Percentiles rank a stretch among this genome's conserved stretches.
phyloP scores from a whole-genome alignment of 768 basidiomycete species.

The Pholiota conissans region DNA sequence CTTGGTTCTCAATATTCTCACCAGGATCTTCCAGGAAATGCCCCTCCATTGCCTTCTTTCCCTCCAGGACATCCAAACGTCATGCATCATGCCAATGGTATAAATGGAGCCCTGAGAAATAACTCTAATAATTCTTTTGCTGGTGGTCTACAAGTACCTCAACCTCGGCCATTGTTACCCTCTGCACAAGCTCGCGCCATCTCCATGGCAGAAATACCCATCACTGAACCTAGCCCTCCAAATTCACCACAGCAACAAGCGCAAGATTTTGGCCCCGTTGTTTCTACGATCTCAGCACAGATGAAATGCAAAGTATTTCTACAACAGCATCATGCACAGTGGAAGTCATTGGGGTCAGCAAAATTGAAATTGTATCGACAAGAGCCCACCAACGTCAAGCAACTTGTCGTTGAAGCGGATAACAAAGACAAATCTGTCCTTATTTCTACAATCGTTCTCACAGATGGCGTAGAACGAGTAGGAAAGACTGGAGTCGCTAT shows the following conservation, averaged over 20 bases:
- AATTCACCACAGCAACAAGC: constrained; percentile 71
- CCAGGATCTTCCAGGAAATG: constrained; percentile 30
- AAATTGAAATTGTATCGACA: constrained; percentile 86
- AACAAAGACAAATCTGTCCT: constrained; percentile 72
- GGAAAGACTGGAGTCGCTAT: constrained; percentile 98
- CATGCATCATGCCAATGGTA: constrained; percentile 21
- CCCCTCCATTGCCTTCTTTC: constrained; percentile 45
- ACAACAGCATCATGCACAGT: constrained; percentile 94
- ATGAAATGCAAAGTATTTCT: constrained; percentile 99
- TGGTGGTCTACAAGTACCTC: constrained; percentile 37
- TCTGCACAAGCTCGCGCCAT: constrained; percentile 59
- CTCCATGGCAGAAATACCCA: constrained; percentile 52
- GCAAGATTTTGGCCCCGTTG: constrained; percentile 63
- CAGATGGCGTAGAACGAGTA: constrained; percentile 97
- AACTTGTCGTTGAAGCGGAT: constrained; percentile 92
- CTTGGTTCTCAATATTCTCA: constrained; percentile 54
- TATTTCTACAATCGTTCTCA: constrained; percentile 94
- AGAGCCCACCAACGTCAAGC: constrained; percentile 87
- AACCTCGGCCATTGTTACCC: constrained; percentile 58
- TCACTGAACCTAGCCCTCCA: constrained; percentile 80
- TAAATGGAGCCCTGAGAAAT: constrained; percentile 33
- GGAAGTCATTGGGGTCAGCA: constrained; percentile 92
- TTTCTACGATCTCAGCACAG: constrained; percentile 77
- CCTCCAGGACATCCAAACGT: constrained; percentile 30
- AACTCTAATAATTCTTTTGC: constrained; percentile 41